Conservation (phyloP, 345 rosid species). For the Salix purpurea region DNA sequence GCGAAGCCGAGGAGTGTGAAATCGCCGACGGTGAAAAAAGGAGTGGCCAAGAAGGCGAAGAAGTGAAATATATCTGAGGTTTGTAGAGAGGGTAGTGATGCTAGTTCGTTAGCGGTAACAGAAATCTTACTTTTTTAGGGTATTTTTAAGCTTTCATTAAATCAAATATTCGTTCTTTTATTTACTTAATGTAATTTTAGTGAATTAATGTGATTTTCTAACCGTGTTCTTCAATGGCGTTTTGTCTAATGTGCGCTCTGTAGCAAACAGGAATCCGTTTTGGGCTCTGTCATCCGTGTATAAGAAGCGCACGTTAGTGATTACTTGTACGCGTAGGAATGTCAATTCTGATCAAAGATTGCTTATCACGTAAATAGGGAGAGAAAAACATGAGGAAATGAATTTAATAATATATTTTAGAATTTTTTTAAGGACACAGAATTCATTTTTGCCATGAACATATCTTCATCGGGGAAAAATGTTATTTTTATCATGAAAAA, state of each 20-base stretch:
- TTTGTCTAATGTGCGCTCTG: neutral
- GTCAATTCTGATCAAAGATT: neutral
- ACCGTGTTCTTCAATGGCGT: neutral
- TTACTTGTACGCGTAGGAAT: neutral
- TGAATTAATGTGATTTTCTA: neutral
- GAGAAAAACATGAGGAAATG: too few species aligned
- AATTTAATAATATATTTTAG: too few species aligned
- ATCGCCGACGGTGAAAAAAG: neutral
- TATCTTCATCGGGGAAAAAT: too few species aligned
- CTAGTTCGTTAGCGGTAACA: neutral
- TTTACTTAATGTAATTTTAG: neutral
- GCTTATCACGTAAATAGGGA: neutral
- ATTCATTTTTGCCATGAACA: too few species aligned
- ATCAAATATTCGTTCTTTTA: neutral
- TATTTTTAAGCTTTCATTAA: neutral
- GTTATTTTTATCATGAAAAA: too few species aligned
- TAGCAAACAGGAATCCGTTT: neutral
- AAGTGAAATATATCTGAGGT: neutral
- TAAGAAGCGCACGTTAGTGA: neutral
- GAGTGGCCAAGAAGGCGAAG: conserved; percentile 14
- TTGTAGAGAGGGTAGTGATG: neutral
- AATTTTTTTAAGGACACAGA: too few species aligned
- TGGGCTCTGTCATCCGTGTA: neutral
- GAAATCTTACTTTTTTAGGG: neutral
- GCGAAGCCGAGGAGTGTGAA: conserved; percentile 9